Base-by-base conservation (phyloP, 1,139 yeast species). In the Sugiyamaella novakii region DNA sequence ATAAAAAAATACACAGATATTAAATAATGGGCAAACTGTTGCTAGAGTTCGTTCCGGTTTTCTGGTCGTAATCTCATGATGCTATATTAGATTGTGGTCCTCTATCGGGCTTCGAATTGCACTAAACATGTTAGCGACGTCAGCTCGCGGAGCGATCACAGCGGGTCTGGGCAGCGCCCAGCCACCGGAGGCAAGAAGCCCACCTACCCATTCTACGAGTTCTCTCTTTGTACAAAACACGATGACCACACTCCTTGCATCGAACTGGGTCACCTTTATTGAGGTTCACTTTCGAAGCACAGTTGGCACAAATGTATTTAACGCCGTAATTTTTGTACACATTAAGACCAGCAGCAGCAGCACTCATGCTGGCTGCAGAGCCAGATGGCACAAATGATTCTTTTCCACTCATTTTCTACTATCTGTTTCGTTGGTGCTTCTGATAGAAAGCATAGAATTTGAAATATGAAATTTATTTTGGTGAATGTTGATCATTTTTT, bases 241-340 rank as follows among this genome's bases (percentile, higher is more conserved):
- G 84, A 73, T 92, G 98, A 54, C 98, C 98, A 71, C 98, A 92
- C 63, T 91, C 96, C 72, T 91, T 91, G 75, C 98, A 92, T 75
- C 98, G 87, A 58, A 92, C 96, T 47, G 98, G 96, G 69, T 92
- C 98, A 60, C 87, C 88, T 73, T 92, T 88, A 52, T 91, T 84
- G 61, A 92, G 79, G 5, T 95, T 82, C 61, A 91, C 86, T 47
- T 85, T 83, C 52, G 92, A 82, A 10, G 97, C 96, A 72, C 98
- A 92, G 74, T 89, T 95, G 41, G 98, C 96, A 71, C 98, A 92
- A 68, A 89, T 83, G 71, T 92, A 92, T 64, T 85, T 86, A 59
- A 89, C 94, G 49, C 97, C 96, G 64, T 84, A 82, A 65, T 83
- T 83, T 73, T 85, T 84, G 59, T 88, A 78, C 49, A 83, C 73